Evolutionary conservation across 306 rosid genomes (phyloP), one percentile per base, ranked within the genome.

Genomic region (Lathyrus aphaca): DNA sequence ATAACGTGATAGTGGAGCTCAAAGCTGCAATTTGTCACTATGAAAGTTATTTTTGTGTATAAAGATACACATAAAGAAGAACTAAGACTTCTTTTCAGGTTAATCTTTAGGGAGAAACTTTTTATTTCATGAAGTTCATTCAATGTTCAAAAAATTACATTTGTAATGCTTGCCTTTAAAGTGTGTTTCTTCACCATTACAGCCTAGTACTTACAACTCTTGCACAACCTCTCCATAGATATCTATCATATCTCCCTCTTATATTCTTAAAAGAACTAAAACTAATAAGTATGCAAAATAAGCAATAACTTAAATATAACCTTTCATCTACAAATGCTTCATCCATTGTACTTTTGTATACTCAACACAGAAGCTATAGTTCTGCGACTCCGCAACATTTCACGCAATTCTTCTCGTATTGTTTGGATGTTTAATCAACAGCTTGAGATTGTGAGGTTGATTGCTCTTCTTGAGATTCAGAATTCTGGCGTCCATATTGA

Each of bases 261-360:
- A 37, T 65, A 70, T 76, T 46, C 82, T 54, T 30, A 49, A 54
- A 69, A 50, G 68, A 11, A 76, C 68, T 70, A 73, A 67, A 55
- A 49, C 27, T 37, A 57, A 49, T 7, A 74, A 76, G 21, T 17
- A 49, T 60, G 50, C 4, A 19, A 30, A 58, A 74, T 57, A 55
- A 8, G 53, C 62, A 55, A 69, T 2, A 56, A 8, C 68, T 43
- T 67, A 72, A 71, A 78, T 72, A 59, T 55, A 58, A 45, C 70
- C 72, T 87, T 44, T 48, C 77, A 64, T 82, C 73, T 69, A 83
- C 89, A 83, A 72, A 81, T 64, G 74, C 71, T 55, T 37, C 72
- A 25, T 79, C 75, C 80, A 55, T 42, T 61, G 76, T 60, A 60
- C 75, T 59, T 23, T 74, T 48, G 74, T 68, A 78, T 56, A 17